phyloP scores from a whole-genome alignment of 768 basidiomycete species.

The Boletus fagicola region DNA sequence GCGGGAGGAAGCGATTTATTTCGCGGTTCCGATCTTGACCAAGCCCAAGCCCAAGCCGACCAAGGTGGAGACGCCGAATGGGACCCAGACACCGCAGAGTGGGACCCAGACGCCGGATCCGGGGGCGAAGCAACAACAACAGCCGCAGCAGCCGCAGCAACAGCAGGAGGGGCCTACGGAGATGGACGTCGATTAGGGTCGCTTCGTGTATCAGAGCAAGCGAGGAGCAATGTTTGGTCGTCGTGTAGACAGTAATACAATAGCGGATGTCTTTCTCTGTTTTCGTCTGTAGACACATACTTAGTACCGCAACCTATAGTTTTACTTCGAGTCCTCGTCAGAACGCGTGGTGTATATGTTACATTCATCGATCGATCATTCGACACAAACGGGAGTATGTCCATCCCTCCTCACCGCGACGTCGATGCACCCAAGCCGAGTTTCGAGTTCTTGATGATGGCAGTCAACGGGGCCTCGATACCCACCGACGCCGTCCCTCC shows the following conservation, averaged over 20 bases:
- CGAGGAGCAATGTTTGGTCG: not conserved
- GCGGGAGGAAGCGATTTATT: slow-evolving; percentile 89
- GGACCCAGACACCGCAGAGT: slow-evolving; percentile 72
- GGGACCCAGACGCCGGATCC: slow-evolving; percentile 57
- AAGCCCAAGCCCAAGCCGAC: slow-evolving; percentile 88
- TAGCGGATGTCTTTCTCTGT: not conserved
- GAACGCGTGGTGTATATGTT: not conserved
- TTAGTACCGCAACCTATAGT: slow-evolving; percentile 10
- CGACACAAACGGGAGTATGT: not conserved
- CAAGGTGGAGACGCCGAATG: slow-evolving; percentile 49
- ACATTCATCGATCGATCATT: not conserved
- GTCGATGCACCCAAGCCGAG: slow-evolving; percentile 86
- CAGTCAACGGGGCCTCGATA: slow-evolving; percentile 72
- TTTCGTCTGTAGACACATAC: slow-evolving; percentile 13
- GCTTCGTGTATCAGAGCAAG: too few species aligned
- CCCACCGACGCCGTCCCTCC: slow-evolving; percentile 58
- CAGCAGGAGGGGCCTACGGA: slow-evolving; percentile 52
- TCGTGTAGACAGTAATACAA: not conserved
- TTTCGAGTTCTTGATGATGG: slow-evolving; percentile 84
- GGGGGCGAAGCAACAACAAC: slow-evolving; percentile 33
- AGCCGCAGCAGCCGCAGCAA: slow-evolving; percentile 24
- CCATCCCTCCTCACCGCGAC: slow-evolving; percentile 9
- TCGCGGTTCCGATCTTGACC: slow-evolving; percentile 85
- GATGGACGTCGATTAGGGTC: slow-evolving; percentile 79
- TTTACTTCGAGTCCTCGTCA: not conserved